phyloP scores from a whole-genome alignment of 495 filamentous ascomycete genomes.

The Chaetomium fimeti region DNA sequence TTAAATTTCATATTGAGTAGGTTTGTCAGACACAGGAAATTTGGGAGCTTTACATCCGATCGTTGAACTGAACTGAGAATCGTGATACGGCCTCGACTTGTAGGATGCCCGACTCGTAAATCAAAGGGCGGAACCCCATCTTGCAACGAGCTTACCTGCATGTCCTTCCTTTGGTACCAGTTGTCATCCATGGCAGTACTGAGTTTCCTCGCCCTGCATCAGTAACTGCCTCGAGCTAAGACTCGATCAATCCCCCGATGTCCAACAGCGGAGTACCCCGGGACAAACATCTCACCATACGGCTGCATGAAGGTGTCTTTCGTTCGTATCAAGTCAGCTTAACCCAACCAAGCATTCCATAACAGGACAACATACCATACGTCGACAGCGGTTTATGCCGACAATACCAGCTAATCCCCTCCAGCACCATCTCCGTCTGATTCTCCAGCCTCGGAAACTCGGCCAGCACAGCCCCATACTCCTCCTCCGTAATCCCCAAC shows the following conservation, averaged over 20 bases:
- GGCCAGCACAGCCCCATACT: background rate
- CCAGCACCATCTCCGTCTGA: background rate
- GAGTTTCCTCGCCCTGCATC: too few species aligned
- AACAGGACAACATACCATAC: background rate
- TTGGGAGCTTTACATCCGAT: too few species aligned
- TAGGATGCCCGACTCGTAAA: too few species aligned
- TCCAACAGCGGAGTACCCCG: background rate
- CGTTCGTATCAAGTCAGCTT: background rate
- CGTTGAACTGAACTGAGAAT: too few species aligned
- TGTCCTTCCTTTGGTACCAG: too few species aligned
- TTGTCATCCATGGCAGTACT: too few species aligned
- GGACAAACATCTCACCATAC: background rate
- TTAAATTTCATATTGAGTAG: too few species aligned
- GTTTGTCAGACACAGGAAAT: too few species aligned
- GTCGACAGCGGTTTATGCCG: background rate
- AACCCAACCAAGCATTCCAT: background rate
- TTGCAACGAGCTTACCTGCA: too few species aligned
- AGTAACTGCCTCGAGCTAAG: background rate
- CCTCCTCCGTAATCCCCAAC: background rate
- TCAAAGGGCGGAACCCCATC: too few species aligned
- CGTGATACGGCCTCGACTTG: too few species aligned
- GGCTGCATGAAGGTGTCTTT: slow-evolving; percentile 4
- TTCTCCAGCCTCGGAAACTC: background rate
- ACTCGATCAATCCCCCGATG: slow-evolving; percentile 1
- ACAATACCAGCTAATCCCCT: background rate